A percentile compares a stretch with the other conserved stretches of the same genome.
Evolutionary conservation across 2,329 filamentous ascomycete species (phyloP).

Genomic region (Penicillium hesseltinei): DNA sequence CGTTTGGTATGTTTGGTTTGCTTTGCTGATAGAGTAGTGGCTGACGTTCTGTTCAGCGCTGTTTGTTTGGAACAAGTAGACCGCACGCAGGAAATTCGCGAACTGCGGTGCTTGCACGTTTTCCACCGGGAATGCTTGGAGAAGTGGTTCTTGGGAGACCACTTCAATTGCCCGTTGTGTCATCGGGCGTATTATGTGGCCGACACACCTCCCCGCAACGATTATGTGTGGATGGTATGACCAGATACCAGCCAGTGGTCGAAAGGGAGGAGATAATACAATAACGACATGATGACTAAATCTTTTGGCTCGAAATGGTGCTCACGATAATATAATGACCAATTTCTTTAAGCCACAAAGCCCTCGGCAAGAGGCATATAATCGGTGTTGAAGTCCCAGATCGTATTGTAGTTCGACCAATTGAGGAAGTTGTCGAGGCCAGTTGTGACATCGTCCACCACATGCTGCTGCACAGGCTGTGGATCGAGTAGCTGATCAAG

Average conservation of each 20-base stretch:
- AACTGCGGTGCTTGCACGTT: constrained; percentile 40
- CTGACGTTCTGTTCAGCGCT: constrained; percentile 24
- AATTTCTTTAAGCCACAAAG: constrained; percentile 15
- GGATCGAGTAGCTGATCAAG: constrained; percentile 38
- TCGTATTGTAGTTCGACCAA: constrained; percentile 34
- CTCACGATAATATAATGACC: not conserved
- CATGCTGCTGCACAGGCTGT: constrained; percentile 29
- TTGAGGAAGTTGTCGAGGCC: constrained; percentile 34
- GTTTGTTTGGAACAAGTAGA: constrained; percentile 41
- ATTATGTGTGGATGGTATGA: constrained; percentile 42
- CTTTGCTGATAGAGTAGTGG: not conserved
- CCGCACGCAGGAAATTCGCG: constrained; percentile 36
- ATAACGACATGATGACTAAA: constrained; percentile 1
- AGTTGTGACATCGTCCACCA: constrained; percentile 31
- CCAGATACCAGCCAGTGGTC: not conserved
- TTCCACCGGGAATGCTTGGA: constrained; percentile 43
- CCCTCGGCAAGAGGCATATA: constrained; percentile 24
- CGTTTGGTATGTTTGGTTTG: constrained; percentile 31
- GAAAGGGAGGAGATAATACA: not conserved
- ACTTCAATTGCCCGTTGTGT: constrained; percentile 41
- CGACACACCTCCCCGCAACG: constrained; percentile 29
- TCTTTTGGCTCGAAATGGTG: not conserved
- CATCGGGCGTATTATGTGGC: constrained; percentile 37
- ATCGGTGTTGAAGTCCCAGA: constrained; percentile 34
- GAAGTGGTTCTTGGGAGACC: constrained; percentile 41